Base-by-base conservation (phyloP, 2,329 filamentous ascomycete genomes). In the Aspergillus sp. region DNA sequence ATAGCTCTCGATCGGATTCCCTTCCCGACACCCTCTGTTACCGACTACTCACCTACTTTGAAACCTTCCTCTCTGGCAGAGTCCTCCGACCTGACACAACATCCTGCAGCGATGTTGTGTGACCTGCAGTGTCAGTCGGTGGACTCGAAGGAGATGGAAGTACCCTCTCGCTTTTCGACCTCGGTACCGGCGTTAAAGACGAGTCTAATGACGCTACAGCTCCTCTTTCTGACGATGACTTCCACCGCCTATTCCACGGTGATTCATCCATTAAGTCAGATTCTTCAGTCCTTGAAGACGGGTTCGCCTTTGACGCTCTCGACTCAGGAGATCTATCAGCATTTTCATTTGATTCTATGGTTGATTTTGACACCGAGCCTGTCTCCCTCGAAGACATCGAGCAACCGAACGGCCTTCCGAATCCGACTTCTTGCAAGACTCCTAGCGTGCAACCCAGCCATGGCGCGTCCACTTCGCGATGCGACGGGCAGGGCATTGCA, bases 71-170 rank as follows among this genome's bases (percentile, higher is more conserved):
- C 71, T 73, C 74, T 77, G 72, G 75, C 76, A 75, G 74, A 80
- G 80, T 84, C 88, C 80, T 84, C 90, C 86, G 91, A 96, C 85
- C 81, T 86, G 95, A 95, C 93, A 97, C 95, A 97, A 97, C 93
- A 96, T 96, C 93, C 95, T 98, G 95, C 95, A 84, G 95, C 85
- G 93, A 89, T 97, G 93, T 97, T 98, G 95, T 98, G 89, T 79
- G 95, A 96, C 95, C 95, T 96, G 95, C 95, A 89, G 95, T 99
- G 95, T 98, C 95, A 86, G 88, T 93, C 90, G 89, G 85, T 80
- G 82, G 84, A 67, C 66, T 77, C 74, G 76, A 76, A 69, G 71
- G 68, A 71, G 69, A 83, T 78, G 80, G 78, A 76, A 76, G 79
- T 58, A 66, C 71, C 50, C 70, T 77, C 61, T 69, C 74, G 32